Evolutionary conservation across 306 rosid species (phyloP).

Genomic region (Fagus crenata): DNA sequence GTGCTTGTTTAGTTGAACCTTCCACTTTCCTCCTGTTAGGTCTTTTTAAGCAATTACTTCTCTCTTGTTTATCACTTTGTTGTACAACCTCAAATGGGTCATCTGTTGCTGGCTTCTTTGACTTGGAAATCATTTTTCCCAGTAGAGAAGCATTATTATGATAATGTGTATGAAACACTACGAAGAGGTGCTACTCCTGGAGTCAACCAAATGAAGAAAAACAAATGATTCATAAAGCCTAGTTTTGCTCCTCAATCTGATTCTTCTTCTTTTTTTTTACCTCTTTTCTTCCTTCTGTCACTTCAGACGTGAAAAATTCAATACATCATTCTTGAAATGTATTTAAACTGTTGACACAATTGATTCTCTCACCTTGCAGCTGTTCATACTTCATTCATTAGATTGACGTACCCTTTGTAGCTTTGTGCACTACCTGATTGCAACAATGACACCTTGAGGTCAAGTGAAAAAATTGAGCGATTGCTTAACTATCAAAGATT

Average conservation of each 20-base stretch:
- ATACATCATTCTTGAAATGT: background rate
- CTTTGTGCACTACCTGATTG: background rate
- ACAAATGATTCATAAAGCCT: conserved; percentile 1
- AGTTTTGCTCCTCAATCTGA: background rate
- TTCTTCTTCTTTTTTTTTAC: background rate
- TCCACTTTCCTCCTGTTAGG: background rate
- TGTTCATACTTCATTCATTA: background rate
- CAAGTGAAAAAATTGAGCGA: background rate
- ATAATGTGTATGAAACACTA: background rate
- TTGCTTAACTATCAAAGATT: background rate
- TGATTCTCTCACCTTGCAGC: background rate
- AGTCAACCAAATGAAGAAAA: background rate
- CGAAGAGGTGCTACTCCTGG: background rate
- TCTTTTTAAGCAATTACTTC: background rate
- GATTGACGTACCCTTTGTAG: background rate
- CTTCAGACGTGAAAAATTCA: background rate
- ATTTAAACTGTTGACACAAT: background rate
- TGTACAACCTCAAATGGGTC: background rate
- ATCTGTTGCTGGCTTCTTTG: background rate
- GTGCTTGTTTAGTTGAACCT: background rate
- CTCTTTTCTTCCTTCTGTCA: background rate
- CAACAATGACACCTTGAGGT: background rate
- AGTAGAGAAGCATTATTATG: background rate
- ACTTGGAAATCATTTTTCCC: background rate
- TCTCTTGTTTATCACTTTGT: background rate